Conservation (phyloP, 202 grass and related monocot species). For the Brachypodium distachyon region DNA sequence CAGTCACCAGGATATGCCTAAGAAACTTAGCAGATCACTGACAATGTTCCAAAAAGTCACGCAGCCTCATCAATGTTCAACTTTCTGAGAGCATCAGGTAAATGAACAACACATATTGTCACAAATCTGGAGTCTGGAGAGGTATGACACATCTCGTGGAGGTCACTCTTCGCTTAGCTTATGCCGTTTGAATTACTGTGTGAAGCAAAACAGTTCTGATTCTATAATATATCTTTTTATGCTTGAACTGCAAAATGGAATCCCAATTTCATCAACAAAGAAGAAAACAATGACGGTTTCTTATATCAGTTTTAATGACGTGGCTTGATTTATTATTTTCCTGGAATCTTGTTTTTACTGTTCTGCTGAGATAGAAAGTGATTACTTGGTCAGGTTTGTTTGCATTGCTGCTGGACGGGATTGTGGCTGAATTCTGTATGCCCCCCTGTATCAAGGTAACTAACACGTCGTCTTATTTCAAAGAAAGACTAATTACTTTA, state of each 20-base stretch:
- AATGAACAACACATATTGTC: background rate
- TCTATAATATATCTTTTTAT: background rate
- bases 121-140: background rate
- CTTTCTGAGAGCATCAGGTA: background rate
- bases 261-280: background rate
- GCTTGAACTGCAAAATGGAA: background rate
- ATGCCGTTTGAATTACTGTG: background rate
- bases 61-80: background rate
- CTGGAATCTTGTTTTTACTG: background rate
- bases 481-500: background rate
- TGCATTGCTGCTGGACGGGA: background rate
- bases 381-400: background rate
- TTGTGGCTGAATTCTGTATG: background rate
- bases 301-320: background rate
- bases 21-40: background rate
- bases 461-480: background rate
- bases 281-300: background rate
- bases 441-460: background rate
- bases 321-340: background rate
- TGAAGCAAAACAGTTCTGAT: background rate
- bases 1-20: background rate
- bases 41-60: conserved; percentile 4
- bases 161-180: too few relatives aligned
- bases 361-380: background rate
- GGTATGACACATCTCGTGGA: conserved; percentile 1